Conservation (phyloP, 2,329 filamentous ascomycete species). For the Aspergillus uvarum region DNA sequence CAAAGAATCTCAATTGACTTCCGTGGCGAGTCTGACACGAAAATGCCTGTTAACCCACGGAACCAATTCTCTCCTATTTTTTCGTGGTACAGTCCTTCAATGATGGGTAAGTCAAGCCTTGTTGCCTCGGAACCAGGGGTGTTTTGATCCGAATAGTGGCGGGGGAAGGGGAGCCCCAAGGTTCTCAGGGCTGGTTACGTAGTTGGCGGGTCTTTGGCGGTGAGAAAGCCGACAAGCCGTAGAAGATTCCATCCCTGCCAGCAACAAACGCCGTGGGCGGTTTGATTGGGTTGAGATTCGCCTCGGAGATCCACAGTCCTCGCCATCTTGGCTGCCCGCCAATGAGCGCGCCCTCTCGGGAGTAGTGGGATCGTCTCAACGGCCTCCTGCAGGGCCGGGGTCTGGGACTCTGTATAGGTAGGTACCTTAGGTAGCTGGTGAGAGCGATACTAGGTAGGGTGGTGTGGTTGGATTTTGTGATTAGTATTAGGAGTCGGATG, state of each 20-base stretch:
- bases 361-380: neutral
- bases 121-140: neutral
- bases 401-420: neutral
- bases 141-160: neutral
- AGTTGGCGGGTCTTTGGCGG: conserved; percentile 1
- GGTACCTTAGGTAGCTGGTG: neutral
- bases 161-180: neutral
- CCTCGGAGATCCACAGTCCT: conserved; percentile 5
- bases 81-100: neutral
- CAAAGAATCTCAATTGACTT: neutral
- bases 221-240: too few species aligned
- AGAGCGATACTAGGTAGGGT: too few species aligned
- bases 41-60: neutral
- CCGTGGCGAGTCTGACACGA: neutral
- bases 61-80: neutral
- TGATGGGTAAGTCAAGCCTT: neutral
- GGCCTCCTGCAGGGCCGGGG: neutral
- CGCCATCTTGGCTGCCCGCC: conserved; percentile 7
- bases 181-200: conserved; percentile 3
- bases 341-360: neutral
- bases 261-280: neutral
- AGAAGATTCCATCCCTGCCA: neutral
- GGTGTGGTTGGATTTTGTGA: too few species aligned
- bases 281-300: conserved; percentile 16
- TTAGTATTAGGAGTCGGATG: too few species aligned